Percentiles rank a stretch among this genome's conserved stretches.
Conservation (phyloP, 2,329 filamentous ascomycete genomes). For the Sarocladium kiliense region DNA sequence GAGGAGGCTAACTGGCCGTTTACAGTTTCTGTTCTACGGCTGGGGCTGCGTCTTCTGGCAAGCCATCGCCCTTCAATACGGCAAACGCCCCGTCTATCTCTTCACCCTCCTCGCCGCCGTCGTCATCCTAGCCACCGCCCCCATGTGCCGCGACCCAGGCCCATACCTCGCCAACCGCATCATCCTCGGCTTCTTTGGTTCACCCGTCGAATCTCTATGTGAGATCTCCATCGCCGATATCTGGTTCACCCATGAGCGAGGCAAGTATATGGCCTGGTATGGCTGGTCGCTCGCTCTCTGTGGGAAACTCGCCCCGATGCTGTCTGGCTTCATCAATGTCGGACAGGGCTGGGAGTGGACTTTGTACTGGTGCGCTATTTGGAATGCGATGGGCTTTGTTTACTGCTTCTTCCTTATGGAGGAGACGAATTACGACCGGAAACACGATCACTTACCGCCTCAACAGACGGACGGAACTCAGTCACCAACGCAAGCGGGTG, state of each 20-base stretch:
- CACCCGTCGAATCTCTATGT: conserved; percentile 23
- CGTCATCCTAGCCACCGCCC: conserved; percentile 21
- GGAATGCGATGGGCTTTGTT: conserved; percentile 21
- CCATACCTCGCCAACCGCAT: conserved; percentile 23
- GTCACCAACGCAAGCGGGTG: not conserved
- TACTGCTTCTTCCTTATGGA: conserved; percentile 47
- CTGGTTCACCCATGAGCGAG: conserved; percentile 23
- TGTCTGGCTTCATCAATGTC: conserved; percentile 27
- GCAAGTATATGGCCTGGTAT: conserved; percentile 22
- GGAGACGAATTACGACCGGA: conserved; percentile 42
- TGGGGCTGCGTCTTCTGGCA: conserved; percentile 29
- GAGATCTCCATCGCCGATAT: conserved; percentile 24
- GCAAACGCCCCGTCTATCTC: conserved; percentile 49
- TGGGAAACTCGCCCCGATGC: conserved; percentile 26
- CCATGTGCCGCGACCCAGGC: conserved; percentile 18
- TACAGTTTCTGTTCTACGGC: conserved; percentile 24
- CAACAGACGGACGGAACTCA: not conserved
- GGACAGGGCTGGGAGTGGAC: conserved; percentile 25
- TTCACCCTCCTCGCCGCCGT: conserved; percentile 20
- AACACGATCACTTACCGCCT: conserved; percentile 8
- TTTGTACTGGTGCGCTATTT: conserved; percentile 26
- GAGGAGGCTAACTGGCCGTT: not conserved
- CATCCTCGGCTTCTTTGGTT: conserved; percentile 21
- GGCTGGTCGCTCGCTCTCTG: conserved; percentile 21
- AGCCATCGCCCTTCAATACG: conserved; percentile 24